Base-by-base conservation (phyloP, 495 filamentous ascomycete species). In the Diplogelasinospora grovesii region DNA sequence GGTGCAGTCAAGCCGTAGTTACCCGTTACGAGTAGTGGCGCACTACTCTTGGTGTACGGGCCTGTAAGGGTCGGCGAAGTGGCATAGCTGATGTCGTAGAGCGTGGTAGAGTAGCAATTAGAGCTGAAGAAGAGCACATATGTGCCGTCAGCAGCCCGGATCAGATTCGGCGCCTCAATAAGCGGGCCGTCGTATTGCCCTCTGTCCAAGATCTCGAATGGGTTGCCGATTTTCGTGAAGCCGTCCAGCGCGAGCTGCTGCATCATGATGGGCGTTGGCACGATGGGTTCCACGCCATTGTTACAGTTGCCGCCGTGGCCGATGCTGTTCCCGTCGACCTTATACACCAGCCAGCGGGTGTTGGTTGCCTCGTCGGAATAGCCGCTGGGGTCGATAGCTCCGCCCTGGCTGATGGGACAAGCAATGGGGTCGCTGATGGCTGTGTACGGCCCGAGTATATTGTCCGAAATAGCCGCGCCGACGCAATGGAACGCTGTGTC, bases 91-190 rank as follows among this genome's bases (percentile, higher is more conserved):
- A 77, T 61, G 34, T 77, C 70, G 48, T 81, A 82, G 30, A 58
- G 43, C 4, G 60, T 54, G 29, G 65, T 69, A 0, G 62, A 69
- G 49, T 64, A 81, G 53, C 71, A 77, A 41, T 79, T 71, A 4
- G 69, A 71, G 35, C 75, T 79, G 55, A 77, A 85, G 41, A 81
- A 81, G 3, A 85, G 59, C 41, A 74, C 67, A 53, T 77, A 82
- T 9, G 37, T 39, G n/a, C 25, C 22, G 13, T 24, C 37, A 2
- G 6, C 20, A 4, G 63, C 50, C 35, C 63, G 57, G 4, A 74
- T 56, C 30, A 83, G 41, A 18, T 65, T 64, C 2, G 79, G 81
- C 11, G 78, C 81, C 56, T 84, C 79, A 10, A 83, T 70, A 1
- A 82, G 57, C 4, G 75, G 75, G 0, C 77, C 78, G 49, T 82